phyloP scores from a whole-genome alignment of 2,329 filamentous ascomycete genomes.

The Chaetomium sp. region DNA sequence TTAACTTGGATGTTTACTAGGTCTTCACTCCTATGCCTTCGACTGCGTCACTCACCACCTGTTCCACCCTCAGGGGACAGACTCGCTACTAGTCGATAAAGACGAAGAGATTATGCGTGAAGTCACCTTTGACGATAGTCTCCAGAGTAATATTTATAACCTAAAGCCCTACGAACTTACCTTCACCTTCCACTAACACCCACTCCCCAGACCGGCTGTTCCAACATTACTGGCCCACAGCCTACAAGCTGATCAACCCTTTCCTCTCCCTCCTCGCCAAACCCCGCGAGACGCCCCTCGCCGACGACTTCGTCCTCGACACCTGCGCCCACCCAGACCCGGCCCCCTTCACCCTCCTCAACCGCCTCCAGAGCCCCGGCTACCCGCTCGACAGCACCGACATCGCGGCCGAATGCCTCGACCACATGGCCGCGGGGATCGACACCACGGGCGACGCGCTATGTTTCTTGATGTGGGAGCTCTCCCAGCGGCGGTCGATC shows the following conservation, averaged over 20 bases:
- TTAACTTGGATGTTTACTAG: constrained; percentile 14
- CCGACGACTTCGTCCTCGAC: constrained; percentile 52
- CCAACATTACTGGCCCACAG: constrained; percentile 47
- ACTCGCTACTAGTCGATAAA: constrained; percentile 48
- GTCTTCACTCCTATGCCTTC: constrained; percentile 60
- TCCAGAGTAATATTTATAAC: constrained; percentile 49
- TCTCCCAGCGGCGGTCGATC: constrained; percentile 53
- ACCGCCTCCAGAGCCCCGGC: constrained; percentile 42
- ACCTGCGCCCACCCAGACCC: constrained; percentile 41
- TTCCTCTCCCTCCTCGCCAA: constrained; percentile 44
- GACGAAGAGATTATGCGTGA: constrained; percentile 63
- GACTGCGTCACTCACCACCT: constrained; percentile 64
- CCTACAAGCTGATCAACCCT: constrained; percentile 43
- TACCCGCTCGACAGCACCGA: constrained; percentile 43
- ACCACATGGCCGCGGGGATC: constrained; percentile 66
- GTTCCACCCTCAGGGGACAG: constrained; percentile 59
- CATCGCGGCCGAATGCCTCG: constrained; percentile 61
- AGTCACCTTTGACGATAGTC: constrained; percentile 59
- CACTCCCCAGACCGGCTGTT: constrained; percentile 48
- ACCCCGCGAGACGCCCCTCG: constrained; percentile 51
- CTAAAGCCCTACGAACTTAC: background rate
- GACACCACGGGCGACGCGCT: constrained; percentile 65
- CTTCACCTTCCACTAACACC: background rate
- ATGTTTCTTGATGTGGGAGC: constrained; percentile 65
- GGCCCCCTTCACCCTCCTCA: constrained; percentile 51